Percentiles rank a stretch among this genome's conserved stretches.
These are phyloP conservation scores for Inga laurina DNA, from an alignment of 306 rosid genomes.

Conservation along the genomic window DNA sequence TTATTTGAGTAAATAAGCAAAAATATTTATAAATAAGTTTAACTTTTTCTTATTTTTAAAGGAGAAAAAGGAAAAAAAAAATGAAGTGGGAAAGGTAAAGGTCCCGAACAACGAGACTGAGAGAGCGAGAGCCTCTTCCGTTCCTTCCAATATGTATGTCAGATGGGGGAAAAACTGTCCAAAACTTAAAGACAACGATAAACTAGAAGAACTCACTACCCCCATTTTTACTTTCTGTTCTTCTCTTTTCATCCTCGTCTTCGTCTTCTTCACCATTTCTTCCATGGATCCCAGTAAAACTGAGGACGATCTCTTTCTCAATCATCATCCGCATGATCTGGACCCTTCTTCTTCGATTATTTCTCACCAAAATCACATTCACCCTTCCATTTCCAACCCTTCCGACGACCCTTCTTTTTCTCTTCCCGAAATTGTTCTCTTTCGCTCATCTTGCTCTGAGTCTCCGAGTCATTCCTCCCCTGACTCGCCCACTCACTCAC, in stretches of 20 bases:
- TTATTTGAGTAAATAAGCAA: no score
- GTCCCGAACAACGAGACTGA: not conserved
- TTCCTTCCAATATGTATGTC: not conserved
- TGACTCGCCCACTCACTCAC: slow-evolving; percentile 37
- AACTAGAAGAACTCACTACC: not conserved
- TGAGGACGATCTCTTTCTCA: slow-evolving; percentile 69
- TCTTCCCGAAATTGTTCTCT: slow-evolving; percentile 74
- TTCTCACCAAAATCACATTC: slow-evolving; percentile 37
- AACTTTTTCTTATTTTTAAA: no score
- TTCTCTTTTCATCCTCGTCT: not conserved
- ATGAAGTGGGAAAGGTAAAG: not conserved
- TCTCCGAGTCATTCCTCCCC: slow-evolving; percentile 40
- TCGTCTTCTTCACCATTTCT: not conserved
- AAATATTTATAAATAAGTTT: no score
- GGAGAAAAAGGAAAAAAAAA: no score
- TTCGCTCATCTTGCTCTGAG: slow-evolving; percentile 62
- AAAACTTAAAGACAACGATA: not conserved
- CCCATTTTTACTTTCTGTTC: not conserved
- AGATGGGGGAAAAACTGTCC: not conserved
- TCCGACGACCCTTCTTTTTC: slow-evolving; percentile 52
- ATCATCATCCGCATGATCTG: slow-evolving; percentile 47
- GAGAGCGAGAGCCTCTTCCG: not conserved
- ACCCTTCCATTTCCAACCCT: slow-evolving; percentile 48
- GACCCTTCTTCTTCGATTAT: slow-evolving; percentile 47
- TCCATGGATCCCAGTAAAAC: slow-evolving; percentile 81